Base-by-base conservation (phyloP, 345 rosid genomes). In the Kandelia obovata region DNA sequence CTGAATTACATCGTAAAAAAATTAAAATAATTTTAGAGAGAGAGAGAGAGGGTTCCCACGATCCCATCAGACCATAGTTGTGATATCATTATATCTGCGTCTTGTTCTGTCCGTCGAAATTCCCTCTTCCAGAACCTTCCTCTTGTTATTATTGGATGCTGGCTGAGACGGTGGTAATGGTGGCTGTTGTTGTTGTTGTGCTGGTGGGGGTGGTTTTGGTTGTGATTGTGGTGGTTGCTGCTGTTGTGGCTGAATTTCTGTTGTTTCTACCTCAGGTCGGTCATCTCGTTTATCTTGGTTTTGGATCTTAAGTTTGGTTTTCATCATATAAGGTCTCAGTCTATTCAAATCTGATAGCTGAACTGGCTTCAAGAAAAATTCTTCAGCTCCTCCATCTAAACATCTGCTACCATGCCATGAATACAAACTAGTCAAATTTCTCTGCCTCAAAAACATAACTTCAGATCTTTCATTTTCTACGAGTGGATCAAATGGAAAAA, bases 381-480 rank as follows among this genome's bases (percentile, higher is more conserved):
- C 90, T 57, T 89, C 90, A 11, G 96, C 96, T 16, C 96, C 96
- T 75, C 83, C 90, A 73, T 89, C 86, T 52, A 87, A 77, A 69
- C 96, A 89, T 78, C 90, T 87, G 87, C 21, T 2, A 21, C 25
- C 20, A 27, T 63, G 55, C 20, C 4, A 55, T 10, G 6, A 27
- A n/a, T 21, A 7, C 19, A 15, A 56, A 46, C 15, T 3, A 25
- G n/a, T 62, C 21, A 67, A 15, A 52, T 52, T 28, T 6, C 3
- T 25, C n/a, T 0, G 49, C 31, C 52, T 6, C 20, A 61, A 43
- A 27, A 62, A 35, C 53, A 20, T 53, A 31, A 43, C 37, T 55
- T 5, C 4, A 47, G 58, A 27, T 64, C 26, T 59, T 26, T 55
- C 7, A 20, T 15, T 8, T 7, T 51, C 46, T 56, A 59, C 8